These are phyloP conservation scores for Pythium volutum DNA, from an alignment of 352 stramenopile species.

Conservation along the genomic window DNA sequence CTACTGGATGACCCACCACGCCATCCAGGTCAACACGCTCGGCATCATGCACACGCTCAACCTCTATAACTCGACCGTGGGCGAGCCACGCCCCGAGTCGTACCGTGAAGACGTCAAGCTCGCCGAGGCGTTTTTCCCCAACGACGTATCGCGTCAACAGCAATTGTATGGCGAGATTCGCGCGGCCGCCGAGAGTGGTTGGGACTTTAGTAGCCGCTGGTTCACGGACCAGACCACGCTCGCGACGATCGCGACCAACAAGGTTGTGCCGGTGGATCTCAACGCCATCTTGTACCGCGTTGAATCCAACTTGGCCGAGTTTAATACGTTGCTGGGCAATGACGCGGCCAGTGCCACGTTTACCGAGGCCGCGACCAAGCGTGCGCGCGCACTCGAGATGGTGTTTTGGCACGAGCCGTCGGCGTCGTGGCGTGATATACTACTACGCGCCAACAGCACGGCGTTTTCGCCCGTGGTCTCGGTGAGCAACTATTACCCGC, in stretches of 20 bases:
- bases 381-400: conserved; percentile 56
- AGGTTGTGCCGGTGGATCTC: conserved; percentile 80
- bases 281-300: conserved; percentile 83
- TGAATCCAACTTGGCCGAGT: conserved; percentile 68
- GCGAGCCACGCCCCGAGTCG: conserved; percentile 79
- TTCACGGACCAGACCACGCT: conserved; percentile 33
- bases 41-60: conserved; percentile 55
- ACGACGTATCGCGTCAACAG: conserved; percentile 27
- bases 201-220: conserved; percentile 90
- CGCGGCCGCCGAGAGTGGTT: conserved; percentile 83
- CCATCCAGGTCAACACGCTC: neutral
- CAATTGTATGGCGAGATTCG: conserved; percentile 82
- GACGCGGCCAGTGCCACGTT: neutral
- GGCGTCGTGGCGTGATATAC: conserved; percentile 71
- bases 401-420: conserved; percentile 64
- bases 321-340: conserved; percentile 50
- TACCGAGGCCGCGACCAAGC: neutral
- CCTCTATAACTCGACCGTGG: conserved; percentile 67
- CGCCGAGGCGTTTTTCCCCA: conserved; percentile 52
- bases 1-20: conserved; percentile 66
- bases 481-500: conserved; percentile 46
- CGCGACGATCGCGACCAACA: conserved; percentile 63
- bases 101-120: conserved; percentile 83
- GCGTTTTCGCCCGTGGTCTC: neutral
- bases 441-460: conserved; percentile 10